Evolutionary conservation across 345 rosid genomes (phyloP).

Genomic region (Euclidium syriacum): DNA sequence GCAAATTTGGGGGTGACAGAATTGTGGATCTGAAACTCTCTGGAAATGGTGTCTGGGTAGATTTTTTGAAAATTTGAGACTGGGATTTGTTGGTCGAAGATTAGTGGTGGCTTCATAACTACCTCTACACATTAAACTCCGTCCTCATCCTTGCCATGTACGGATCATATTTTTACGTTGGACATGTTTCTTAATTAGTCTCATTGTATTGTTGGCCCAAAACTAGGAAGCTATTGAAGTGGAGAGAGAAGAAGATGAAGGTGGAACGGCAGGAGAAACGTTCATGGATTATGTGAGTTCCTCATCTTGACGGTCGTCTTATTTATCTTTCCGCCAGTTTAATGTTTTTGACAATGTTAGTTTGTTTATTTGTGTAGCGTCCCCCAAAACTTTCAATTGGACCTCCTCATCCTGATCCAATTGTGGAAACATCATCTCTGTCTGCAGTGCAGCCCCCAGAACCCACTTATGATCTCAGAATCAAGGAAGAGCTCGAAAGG

Average conservation of each 20-base stretch:
- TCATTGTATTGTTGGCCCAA: not conserved
- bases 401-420: conserved; percentile 94
- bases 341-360: not conserved
- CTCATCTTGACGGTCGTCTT: conserved; percentile 7
- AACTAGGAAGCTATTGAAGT: conserved; percentile 91
- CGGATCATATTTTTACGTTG: not conserved
- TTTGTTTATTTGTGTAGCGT: conserved; percentile 43
- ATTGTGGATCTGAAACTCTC: conserved; percentile 1
- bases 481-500: conserved; percentile 65
- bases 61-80: not conserved
- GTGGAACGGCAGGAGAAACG: conserved; percentile 88
- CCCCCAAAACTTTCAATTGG: conserved; percentile 91
- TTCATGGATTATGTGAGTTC: conserved; percentile 89
- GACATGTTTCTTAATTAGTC: conserved; percentile 1
- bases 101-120: not conserved
- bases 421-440: conserved; percentile 91
- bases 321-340: not conserved
- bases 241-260: conserved; percentile 99
- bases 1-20: not conserved
- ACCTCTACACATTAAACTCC: not conserved
- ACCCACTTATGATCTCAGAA: conserved; percentile 74
- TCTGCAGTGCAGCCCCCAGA: conserved; percentile 98
- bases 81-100: not conserved
- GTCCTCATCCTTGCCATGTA: not conserved
- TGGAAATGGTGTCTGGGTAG: not conserved